A percentile compares a stretch with the other conserved stretches of the same genome.
phyloP scores from a whole-genome alignment of 2,329 filamentous ascomycete species.

The Nothopassalora personata region DNA sequence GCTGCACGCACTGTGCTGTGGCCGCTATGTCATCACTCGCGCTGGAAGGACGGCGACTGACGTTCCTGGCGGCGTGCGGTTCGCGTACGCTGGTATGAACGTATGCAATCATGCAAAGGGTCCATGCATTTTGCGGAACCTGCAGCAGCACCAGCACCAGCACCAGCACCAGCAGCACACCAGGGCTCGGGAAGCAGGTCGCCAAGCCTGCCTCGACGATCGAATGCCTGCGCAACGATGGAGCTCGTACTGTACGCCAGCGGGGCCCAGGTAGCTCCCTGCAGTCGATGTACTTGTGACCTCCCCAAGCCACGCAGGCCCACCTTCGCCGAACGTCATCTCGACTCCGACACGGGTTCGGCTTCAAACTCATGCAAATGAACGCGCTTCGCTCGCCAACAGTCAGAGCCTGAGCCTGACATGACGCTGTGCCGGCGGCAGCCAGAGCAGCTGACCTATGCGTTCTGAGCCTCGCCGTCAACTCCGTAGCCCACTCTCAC shows the following conservation, averaged over 20 bases:
- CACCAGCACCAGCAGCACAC: background rate
- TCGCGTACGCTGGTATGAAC: background rate
- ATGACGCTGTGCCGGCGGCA: background rate
- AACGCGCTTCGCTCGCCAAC: conserved; percentile 5
- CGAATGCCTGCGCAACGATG: conserved; percentile 5
- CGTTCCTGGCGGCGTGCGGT: background rate
- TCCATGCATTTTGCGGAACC: background rate
- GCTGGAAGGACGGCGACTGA: background rate
- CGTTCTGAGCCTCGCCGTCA: background rate
- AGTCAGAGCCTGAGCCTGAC: background rate
- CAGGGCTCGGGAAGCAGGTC: conserved; percentile 14
- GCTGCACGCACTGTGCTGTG: background rate
- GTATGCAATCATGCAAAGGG: conserved; percentile 2
- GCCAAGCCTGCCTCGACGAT: conserved; percentile 18
- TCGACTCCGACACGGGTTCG: conserved; percentile 1
- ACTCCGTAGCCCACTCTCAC: background rate
- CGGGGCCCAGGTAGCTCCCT: conserved; percentile 9
- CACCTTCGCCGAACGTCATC: conserved; percentile 13
- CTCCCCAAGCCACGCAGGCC: conserved; percentile 11
- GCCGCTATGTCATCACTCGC: background rate
- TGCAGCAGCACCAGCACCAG: conserved; percentile 2
- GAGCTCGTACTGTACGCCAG: conserved; percentile 1
- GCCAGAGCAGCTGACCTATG: conserved; percentile 1
- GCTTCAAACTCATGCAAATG: conserved; percentile 14
- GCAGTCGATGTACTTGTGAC: conserved; percentile 20